Evolutionary conservation across 768 basidiomycete species (phyloP).

Genomic region (Suillus occidentalis): DNA sequence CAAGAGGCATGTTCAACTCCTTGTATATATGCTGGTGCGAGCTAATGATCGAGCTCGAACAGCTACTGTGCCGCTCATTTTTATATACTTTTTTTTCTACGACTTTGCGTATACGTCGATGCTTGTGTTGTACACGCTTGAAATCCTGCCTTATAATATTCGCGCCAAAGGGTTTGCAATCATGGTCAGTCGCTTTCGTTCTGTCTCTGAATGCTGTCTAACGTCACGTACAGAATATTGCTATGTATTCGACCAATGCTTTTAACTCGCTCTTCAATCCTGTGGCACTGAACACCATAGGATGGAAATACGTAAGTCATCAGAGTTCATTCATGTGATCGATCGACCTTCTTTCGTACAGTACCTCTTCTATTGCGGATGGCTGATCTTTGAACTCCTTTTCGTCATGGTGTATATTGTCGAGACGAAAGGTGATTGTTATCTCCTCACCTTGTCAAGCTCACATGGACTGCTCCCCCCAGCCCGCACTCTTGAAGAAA

Average conservation of each 20-base stretch:
- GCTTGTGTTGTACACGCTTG: constrained; percentile 62
- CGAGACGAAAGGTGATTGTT: constrained; percentile 56
- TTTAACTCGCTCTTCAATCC: constrained; percentile 85
- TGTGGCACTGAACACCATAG: constrained; percentile 55
- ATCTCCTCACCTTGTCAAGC: constrained; percentile 9
- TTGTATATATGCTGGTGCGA: background rate
- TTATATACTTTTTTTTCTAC: constrained; percentile 49
- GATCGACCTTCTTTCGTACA: constrained; percentile 7
- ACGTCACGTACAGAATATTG: constrained; percentile 48
- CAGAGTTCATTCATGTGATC: background rate
- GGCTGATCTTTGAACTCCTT: constrained; percentile 60
- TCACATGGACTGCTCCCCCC: constrained; percentile 11
- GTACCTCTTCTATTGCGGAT: constrained; percentile 65
- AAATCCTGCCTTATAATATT: constrained; percentile 78
- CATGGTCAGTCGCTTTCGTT: constrained; percentile 49
- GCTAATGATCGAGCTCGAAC: constrained; percentile 1
- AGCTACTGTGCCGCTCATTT: constrained; percentile 70
- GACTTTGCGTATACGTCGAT: constrained; percentile 80
- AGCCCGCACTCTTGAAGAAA: constrained; percentile 73
- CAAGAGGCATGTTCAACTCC: constrained; percentile 20
- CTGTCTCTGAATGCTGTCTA: background rate
- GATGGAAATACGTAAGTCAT: constrained; percentile 46
- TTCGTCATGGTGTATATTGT: constrained; percentile 58
- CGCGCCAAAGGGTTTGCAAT: constrained; percentile 80
- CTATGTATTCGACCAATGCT: constrained; percentile 63